These are phyloP conservation scores for Decorospora gaudefroyi DNA, from an alignment of 2,329 filamentous ascomycete species.

Conservation along the genomic window DNA sequence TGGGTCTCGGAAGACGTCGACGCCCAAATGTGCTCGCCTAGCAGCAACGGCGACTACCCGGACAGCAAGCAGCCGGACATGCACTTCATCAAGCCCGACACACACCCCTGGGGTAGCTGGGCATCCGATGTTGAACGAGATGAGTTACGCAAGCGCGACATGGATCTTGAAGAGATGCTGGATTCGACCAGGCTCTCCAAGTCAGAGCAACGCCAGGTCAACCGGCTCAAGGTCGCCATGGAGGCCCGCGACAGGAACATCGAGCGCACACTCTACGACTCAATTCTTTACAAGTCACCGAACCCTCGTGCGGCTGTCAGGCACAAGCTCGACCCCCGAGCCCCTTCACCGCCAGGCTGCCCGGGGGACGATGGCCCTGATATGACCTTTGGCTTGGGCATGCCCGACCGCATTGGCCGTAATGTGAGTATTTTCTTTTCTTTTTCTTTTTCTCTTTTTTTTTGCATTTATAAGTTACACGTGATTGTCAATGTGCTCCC, in stretches of 20 bases:
- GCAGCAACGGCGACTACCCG: slow-evolving; percentile 9
- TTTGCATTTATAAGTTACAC: too few species aligned
- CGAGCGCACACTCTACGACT: slow-evolving; percentile 1
- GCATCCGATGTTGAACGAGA: background rate
- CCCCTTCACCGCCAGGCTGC: slow-evolving; percentile 1
- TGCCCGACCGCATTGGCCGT: slow-evolving; percentile 1
- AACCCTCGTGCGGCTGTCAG: background rate
- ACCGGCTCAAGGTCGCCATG: background rate
- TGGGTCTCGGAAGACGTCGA: slow-evolving; percentile 6
- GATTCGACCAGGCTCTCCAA: slow-evolving; percentile 1
- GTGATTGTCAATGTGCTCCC: background rate
- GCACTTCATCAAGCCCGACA: slow-evolving; percentile 13
- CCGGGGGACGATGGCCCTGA: background rate
- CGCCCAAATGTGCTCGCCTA: slow-evolving; percentile 8
- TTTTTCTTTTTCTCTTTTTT: background rate
- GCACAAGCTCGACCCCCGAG: background rate
- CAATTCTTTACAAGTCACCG: slow-evolving; percentile 2
- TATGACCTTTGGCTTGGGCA: slow-evolving; percentile 2
- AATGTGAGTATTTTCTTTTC: slow-evolving; percentile 10
- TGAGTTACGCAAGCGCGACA: slow-evolving; percentile 6
- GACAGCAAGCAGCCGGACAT: slow-evolving; percentile 3
- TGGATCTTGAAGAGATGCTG: background rate
- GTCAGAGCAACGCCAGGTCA: background rate
- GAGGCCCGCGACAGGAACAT: background rate
- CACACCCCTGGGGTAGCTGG: slow-evolving; percentile 2